phyloP scores from a whole-genome alignment of 2,329 filamentous ascomycete genomes.

The Ophiosphaerella herpotricha region DNA sequence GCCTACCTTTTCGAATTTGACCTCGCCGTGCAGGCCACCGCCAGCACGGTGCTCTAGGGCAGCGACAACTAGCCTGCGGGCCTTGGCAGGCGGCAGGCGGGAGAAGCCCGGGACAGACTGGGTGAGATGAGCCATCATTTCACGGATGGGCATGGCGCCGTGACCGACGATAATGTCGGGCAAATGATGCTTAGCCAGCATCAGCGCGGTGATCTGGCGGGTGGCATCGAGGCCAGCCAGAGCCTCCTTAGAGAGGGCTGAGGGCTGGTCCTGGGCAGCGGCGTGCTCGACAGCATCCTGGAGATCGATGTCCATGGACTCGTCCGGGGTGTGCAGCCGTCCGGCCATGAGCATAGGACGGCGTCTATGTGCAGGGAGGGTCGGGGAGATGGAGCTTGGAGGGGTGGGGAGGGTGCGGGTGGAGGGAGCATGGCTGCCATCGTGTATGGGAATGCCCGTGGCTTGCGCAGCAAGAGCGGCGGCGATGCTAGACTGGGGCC shows the following conservation, averaged over 20 bases:
- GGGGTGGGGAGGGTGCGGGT: slow-evolving; percentile 75
- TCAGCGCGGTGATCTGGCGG: slow-evolving; percentile 79
- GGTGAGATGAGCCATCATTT: slow-evolving; percentile 93
- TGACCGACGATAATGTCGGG: slow-evolving; percentile 88
- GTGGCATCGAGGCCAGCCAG: slow-evolving; percentile 68
- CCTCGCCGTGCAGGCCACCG: slow-evolving; percentile 66
- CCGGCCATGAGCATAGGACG: slow-evolving; percentile 57
- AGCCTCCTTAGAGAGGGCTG: slow-evolving; percentile 54
- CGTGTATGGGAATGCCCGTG: slow-evolving; percentile 38
- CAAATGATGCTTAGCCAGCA: slow-evolving; percentile 88
- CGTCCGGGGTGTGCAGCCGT: slow-evolving; percentile 52
- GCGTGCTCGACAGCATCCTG: slow-evolving; percentile 67
- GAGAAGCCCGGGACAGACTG: slow-evolving; percentile 93
- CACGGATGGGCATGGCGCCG: slow-evolving; percentile 89
- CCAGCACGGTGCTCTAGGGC: slow-evolving; percentile 80
- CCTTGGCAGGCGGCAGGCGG: slow-evolving; percentile 84
- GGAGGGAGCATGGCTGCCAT: slow-evolving; percentile 30
- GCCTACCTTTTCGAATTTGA: slow-evolving; percentile 92
- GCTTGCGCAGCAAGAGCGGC: slow-evolving; percentile 43
- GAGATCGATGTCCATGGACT: slow-evolving; percentile 82
- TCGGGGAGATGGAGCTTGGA: slow-evolving; percentile 92
- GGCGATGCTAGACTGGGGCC: slow-evolving; percentile 49
- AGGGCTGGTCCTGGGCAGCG: slow-evolving; percentile 50
- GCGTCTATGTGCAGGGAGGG: slow-evolving; percentile 78
- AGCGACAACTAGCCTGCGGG: slow-evolving; percentile 86